Conservation (phyloP, 2,329 filamentous ascomycete genomes). For the Nemania sp. region DNA sequence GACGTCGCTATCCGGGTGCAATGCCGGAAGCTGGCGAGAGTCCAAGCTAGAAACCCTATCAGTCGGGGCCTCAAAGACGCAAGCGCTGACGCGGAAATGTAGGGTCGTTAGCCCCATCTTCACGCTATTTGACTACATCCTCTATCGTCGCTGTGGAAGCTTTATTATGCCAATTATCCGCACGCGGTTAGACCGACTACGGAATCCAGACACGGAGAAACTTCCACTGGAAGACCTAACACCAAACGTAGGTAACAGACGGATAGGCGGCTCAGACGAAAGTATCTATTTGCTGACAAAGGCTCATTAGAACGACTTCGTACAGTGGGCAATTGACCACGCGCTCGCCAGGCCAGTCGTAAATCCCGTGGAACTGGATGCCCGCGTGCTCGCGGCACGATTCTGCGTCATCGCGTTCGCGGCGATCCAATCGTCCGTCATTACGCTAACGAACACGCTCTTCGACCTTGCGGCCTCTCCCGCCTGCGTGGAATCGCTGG, state of each 20-base stretch:
- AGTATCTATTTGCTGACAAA: neutral
- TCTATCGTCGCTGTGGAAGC: constrained; percentile 49
- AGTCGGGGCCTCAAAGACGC: no score
- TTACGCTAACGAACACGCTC: constrained; percentile 54
- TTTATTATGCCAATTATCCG: constrained; percentile 53
- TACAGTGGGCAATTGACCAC: constrained; percentile 56
- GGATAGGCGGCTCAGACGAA: no score
- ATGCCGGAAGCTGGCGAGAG: neutral
- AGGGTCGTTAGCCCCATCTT: constrained; percentile 50
- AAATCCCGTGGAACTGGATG: constrained; percentile 48
- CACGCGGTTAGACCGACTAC: constrained; percentile 45
- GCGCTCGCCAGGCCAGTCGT: constrained; percentile 46
- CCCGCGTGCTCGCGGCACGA: constrained; percentile 51
- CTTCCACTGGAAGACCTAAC: constrained; percentile 34
- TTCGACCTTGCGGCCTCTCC: constrained; percentile 54
- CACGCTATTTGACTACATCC: constrained; percentile 49
- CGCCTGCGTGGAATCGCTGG: constrained; percentile 42
- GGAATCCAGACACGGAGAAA: constrained; percentile 36
- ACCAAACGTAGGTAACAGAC: constrained; percentile 37
- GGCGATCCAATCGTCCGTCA: constrained; percentile 55
- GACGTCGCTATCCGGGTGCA: neutral
- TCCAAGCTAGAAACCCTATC: neutral
- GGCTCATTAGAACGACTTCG: constrained; percentile 52
- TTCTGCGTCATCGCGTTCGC: constrained; percentile 53
- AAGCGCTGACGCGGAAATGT: constrained; percentile 20